Evolutionary conservation across 2,329 filamentous ascomycete species (phyloP), one percentile per base, ranked within the genome.

Genomic region (Calycina marina): DNA sequence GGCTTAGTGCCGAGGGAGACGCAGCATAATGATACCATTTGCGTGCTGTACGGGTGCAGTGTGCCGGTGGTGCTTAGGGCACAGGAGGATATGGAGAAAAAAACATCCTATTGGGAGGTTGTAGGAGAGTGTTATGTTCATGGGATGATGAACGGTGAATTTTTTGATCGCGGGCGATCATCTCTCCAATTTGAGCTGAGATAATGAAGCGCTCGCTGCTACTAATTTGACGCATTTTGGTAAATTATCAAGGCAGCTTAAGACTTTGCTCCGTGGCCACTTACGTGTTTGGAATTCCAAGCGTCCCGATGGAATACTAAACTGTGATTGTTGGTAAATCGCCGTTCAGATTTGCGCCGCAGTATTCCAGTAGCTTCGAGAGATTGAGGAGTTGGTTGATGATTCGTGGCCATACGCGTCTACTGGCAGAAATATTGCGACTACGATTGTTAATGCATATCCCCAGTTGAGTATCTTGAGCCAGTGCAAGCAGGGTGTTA

Each of bases 91-190:
- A 22, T 11, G 12, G n/a, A 20, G 4, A 29, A 14, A 18, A 13
- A 18, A 6, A 37, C n/a, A 9, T 2, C 20, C 20, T 2, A n/a
- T n/a, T 39, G 24, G 29, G 14, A 11, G 14, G 25, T 35, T 16
- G 33, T 42, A 10, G 40, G 40, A 4, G 36, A 40, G 18, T 40
- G 38, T 14, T 43, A 39, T 22, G 31, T 43, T 12, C 29, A 38
- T 35, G 38, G 36, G 14, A 37, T 39, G 16, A 43, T 43, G 40
- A 30, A 40, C 28, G 13, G 20, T 22, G 20, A n/a, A 22, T 9
- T 22, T 22, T 8, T 2, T n/a, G 8, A n/a, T 9, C 3, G n/a
- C 8, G 20, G 20, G n/a, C 20, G n/a, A n/a, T 22, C 8, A 22
- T 22, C 20, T 22, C 20, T 9, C 8, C 20, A 22, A 22, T 22